A percentile compares a stretch with the other conserved stretches of the same genome.
Evolutionary conservation across 2,329 filamentous ascomycete genomes (phyloP).

Genomic region (Colletotrichum aenigma): DNA sequence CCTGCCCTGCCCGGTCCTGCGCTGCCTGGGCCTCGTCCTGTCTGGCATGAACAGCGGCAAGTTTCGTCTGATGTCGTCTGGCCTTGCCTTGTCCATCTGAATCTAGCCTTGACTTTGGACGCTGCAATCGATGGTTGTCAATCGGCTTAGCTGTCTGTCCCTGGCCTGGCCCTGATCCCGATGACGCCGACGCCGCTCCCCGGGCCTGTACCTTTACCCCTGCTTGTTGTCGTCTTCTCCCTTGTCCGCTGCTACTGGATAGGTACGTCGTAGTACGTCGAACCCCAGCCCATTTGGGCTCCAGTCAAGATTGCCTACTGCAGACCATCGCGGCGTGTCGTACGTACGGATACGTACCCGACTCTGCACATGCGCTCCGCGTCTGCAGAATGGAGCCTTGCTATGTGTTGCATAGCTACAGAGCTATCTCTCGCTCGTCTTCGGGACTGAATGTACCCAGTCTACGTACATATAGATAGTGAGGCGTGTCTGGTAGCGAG

Average conservation of each 20-base stretch:
- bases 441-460: neutral
- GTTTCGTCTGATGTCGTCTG: neutral
- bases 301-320: slow-evolving; percentile 5
- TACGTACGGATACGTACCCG: neutral
- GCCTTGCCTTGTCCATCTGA: neutral
- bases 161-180: neutral
- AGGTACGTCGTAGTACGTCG: too few relatives aligned
- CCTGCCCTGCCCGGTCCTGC: neutral
- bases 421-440: neutral
- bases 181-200: neutral
- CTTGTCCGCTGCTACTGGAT: neutral
- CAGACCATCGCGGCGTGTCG: neutral
- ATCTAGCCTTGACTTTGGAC: neutral
- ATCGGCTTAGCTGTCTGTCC: neutral
- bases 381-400: neutral
- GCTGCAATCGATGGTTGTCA: neutral
- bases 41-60: neutral
- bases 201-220: neutral
- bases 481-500: neutral
- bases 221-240: neutral
- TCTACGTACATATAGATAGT: neutral
- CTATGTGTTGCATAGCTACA: neutral
- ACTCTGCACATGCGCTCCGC: neutral
- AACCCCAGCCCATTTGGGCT: neutral
- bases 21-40: neutral